Evolutionary conservation across 495 filamentous ascomycete genomes (phyloP).

Genomic region (Aspergillus panamensis): DNA sequence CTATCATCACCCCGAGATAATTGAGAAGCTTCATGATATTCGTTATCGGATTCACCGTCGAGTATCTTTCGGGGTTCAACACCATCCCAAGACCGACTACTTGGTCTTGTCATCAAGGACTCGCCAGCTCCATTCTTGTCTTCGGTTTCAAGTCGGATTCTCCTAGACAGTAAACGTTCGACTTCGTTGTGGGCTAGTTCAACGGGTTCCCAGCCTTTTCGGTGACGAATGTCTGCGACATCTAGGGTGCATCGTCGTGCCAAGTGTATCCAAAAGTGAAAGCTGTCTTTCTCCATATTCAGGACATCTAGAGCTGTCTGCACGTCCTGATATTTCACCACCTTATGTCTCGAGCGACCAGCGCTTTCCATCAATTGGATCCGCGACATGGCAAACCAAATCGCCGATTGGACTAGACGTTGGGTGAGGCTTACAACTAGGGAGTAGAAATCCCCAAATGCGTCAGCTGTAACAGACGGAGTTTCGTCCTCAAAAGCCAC

Average conservation of each 20-base stretch:
- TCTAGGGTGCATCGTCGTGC: slow-evolving; percentile 57
- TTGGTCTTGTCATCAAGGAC: too few species aligned
- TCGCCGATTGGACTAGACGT: slow-evolving; percentile 60
- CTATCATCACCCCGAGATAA: neutral
- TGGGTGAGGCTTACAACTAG: slow-evolving; percentile 62
- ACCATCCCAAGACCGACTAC: too few species aligned
- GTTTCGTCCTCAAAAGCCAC: slow-evolving; percentile 44
- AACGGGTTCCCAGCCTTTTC: slow-evolving; percentile 27
- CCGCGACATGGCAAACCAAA: slow-evolving; percentile 64
- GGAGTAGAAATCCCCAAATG: slow-evolving; percentile 70
- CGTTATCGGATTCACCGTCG: neutral
- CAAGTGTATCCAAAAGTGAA: slow-evolving; percentile 56
- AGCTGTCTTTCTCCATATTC: slow-evolving; percentile 34
- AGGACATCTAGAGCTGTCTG: slow-evolving; percentile 55
- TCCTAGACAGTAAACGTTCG: slow-evolving; percentile 44
- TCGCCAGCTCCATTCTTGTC: slow-evolving; percentile 18
- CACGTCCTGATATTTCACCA: slow-evolving; percentile 60
- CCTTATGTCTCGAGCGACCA: slow-evolving; percentile 28
- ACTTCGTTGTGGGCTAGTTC: slow-evolving; percentile 52
- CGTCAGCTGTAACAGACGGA: slow-evolving; percentile 65
- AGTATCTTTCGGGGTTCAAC: too few species aligned
- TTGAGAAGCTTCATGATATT: neutral
- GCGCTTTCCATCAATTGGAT: slow-evolving; percentile 41
- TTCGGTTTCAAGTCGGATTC: slow-evolving; percentile 13
- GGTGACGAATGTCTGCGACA: slow-evolving; percentile 47